Percentiles rank a stretch among this genome's conserved stretches.
Conservation (phyloP, 108 stramenopile species). For the Schizochytrium sp. region DNA sequence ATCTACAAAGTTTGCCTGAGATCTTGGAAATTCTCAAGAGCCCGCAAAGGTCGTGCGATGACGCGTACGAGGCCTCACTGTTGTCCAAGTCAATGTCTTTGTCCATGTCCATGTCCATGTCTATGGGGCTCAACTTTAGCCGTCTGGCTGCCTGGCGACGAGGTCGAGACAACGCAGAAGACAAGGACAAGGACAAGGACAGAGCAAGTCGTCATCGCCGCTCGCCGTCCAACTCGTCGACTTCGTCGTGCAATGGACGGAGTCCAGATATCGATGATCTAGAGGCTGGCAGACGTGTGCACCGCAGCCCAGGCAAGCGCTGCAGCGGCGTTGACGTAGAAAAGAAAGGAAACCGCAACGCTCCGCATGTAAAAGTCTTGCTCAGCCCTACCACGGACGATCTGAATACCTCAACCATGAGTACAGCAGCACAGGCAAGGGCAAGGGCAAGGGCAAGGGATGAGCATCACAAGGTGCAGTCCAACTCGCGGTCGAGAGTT, state of each 20-base stretch:
- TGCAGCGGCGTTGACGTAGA: neutral
- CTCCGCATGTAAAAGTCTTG: neutral
- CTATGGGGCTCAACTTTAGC: neutral
- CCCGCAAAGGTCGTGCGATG: neutral
- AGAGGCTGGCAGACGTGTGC: neutral
- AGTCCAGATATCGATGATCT: neutral
- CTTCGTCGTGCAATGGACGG: neutral
- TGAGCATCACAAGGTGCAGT: no score
- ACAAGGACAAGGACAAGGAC: neutral
- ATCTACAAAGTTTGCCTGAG: neutral
- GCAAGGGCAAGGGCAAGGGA: no score
- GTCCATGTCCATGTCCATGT: neutral
- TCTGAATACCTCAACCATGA: no score
- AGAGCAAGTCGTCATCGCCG: neutral
- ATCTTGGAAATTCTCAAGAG: neutral
- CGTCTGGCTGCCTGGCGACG: neutral
- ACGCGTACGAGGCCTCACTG: neutral
- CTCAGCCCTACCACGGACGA: no score
- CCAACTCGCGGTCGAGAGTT: no score
- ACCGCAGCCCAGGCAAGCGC: neutral
- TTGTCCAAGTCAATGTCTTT: neutral
- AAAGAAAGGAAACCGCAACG: neutral
- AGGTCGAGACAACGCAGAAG: neutral
- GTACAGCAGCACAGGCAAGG: no score
- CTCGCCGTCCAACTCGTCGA: neutral